These are phyloP conservation scores for Ailanthus altissimus DNA, from an alignment of 345 rosid genomes.

Conservation along the genomic window DNA sequence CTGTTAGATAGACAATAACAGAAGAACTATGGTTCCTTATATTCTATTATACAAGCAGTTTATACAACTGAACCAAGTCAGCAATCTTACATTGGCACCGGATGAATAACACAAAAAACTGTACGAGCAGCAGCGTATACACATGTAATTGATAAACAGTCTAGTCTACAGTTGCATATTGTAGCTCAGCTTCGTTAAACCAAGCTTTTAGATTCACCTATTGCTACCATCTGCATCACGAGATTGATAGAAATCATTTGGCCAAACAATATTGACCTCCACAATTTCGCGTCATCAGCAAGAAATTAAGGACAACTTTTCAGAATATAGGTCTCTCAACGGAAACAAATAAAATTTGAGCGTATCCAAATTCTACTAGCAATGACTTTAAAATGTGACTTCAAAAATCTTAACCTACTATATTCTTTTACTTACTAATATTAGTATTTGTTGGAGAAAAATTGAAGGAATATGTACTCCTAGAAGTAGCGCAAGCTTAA, in stretches of 20 bases:
- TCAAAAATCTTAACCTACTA: no score
- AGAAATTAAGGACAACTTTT: background rate
- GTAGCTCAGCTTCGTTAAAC: background rate
- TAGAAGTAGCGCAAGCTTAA: no score
- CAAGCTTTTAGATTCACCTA: constrained; percentile 38
- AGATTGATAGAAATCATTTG: constrained; percentile 34
- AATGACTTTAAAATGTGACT: no score
- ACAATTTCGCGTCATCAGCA: constrained; percentile 73
- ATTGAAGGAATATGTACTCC: no score
- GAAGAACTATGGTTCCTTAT: background rate
- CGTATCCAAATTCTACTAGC: no score
- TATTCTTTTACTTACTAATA: no score
- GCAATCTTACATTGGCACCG: background rate
- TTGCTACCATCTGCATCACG: constrained; percentile 55
- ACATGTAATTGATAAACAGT: background rate
- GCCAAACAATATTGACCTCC: constrained; percentile 57
- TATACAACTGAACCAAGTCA: background rate
- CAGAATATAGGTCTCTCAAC: constrained; percentile 7
- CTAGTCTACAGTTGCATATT: background rate
- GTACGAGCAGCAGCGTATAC: background rate
- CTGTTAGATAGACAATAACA: background rate
- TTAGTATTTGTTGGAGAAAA: no score
- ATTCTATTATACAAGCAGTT: background rate
- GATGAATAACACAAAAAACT: background rate
- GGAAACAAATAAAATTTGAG: background rate